A percentile compares a stretch with the other conserved stretches of the same genome.
Evolutionary conservation across 495 filamentous ascomycete genomes (phyloP).

Genomic region (Tuber magnatum): DNA sequence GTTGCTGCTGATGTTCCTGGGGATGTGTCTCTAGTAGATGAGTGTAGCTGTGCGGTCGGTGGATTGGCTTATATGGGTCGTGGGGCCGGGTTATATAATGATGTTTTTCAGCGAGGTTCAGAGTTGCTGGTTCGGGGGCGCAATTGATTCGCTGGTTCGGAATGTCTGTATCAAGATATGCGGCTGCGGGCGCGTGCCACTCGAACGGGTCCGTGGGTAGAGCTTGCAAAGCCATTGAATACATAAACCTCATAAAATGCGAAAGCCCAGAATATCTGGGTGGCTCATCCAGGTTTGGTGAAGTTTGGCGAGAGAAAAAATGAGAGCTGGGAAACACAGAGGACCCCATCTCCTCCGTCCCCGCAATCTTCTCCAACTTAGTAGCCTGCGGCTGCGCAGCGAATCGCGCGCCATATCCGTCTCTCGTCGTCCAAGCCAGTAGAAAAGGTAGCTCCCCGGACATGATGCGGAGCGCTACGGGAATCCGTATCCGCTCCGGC

Average conservation of each 20-base stretch:
- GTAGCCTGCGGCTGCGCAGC: background rate
- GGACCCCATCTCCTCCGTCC: too few species aligned
- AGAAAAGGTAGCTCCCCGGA: background rate
- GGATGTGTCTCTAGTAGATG: background rate
- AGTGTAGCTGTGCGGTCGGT: background rate
- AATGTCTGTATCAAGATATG: background rate
- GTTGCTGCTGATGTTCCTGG: slow-evolving; percentile 6
- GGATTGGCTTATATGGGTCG: too few species aligned
- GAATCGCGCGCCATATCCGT: accelerated
- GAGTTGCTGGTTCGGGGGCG: background rate
- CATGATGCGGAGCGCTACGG: too few species aligned
- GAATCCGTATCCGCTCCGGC: too few species aligned
- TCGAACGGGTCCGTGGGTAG: too few species aligned
- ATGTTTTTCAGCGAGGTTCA: background rate
- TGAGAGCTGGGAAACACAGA: too few species aligned
- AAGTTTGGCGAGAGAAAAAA: too few species aligned
- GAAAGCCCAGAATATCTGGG: too few species aligned
- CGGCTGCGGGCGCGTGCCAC: too few species aligned
- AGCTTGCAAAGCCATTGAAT: too few species aligned
- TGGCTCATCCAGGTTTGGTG: too few species aligned
- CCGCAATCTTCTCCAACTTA: background rate
- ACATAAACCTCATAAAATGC: too few species aligned
- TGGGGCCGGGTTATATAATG: accelerated
- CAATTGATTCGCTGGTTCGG: background rate
- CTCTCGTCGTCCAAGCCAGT: background rate